Conservation (phyloP, 306 rosid genomes). For the Acacia acuminata region DNA sequence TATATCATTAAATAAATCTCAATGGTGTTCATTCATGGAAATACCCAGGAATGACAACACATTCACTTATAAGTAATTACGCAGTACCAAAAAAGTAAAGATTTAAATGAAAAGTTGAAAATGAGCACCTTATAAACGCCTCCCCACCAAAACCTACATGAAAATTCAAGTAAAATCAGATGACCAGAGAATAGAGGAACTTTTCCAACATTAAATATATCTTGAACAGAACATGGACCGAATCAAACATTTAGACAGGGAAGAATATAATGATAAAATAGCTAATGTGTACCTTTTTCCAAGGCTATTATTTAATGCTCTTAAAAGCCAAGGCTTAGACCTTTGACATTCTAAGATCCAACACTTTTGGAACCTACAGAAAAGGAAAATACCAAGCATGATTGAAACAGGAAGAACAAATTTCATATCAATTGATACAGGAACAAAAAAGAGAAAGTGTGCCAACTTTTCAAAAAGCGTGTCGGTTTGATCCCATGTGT, state of each 20-base stretch:
- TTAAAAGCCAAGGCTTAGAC: constrained; percentile 77
- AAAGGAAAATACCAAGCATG: constrained; percentile 18
- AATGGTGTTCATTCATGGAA: background rate
- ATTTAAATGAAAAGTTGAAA: constrained; percentile 2
- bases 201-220: constrained; percentile 7
- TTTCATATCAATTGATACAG: constrained; percentile 21
- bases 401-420: constrained; percentile 12
- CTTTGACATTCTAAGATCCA: constrained; percentile 71
- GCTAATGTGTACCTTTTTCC: constrained; percentile 63
- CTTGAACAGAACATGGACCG: background rate
- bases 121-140: constrained; percentile 70
- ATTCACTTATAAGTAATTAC: constrained; percentile 14
- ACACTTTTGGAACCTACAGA: constrained; percentile 65
- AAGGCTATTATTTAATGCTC: constrained; percentile 78
- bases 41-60: constrained; percentile 23
- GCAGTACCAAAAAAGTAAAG: background rate
- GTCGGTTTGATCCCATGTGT: constrained; percentile 79
- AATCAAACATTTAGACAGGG: constrained; percentile 9
- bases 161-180: constrained; percentile 34
- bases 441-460: constrained; percentile 25
- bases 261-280: constrained; percentile 18
- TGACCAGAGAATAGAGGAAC: background rate
- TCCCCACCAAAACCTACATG: constrained; percentile 85
- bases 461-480: constrained; percentile 56
- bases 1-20: no score